Conservation (phyloP, 1,284 basidiomycete species). For the Sanghuangporus sanghuang region DNA sequence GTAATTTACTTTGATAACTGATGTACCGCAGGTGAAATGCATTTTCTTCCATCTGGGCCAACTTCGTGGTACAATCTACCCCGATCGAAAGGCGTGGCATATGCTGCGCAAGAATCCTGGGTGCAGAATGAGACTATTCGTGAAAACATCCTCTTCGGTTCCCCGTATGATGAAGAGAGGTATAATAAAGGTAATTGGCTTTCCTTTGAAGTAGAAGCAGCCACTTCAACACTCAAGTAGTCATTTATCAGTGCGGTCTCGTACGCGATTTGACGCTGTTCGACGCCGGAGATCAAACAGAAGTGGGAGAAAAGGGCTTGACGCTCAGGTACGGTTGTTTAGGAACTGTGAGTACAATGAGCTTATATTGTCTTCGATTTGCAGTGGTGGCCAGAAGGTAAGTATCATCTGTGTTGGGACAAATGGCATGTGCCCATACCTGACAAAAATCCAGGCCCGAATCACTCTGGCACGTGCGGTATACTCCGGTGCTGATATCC, state of each 20-base stretch:
- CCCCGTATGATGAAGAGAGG: slow-evolving; percentile 36
- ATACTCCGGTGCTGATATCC: slow-evolving; percentile 55
- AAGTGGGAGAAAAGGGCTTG: slow-evolving; percentile 63
- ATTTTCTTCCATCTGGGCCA: slow-evolving; percentile 45
- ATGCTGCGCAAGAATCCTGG: slow-evolving; percentile 78
- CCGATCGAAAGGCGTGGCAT: slow-evolving; percentile 61
- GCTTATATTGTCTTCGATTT: slow-evolving; percentile 3
- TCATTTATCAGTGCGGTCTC: slow-evolving; percentile 31
- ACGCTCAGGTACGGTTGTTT: slow-evolving; percentile 36
- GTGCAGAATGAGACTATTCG: slow-evolving; percentile 52
- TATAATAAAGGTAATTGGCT: slow-evolving; percentile 36
- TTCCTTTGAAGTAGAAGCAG: background rate
- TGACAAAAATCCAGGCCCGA: slow-evolving; percentile 39
- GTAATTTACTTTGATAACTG: slow-evolving; percentile 18
- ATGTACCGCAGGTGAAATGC: slow-evolving; percentile 49
- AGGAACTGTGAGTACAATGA: slow-evolving; percentile 6
- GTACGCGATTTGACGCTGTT: slow-evolving; percentile 36
- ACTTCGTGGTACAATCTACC: slow-evolving; percentile 65
- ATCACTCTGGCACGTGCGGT: slow-evolving; percentile 72
- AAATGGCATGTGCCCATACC: background rate
- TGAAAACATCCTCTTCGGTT: slow-evolving; percentile 42
- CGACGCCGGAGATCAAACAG: slow-evolving; percentile 56
- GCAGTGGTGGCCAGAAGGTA: slow-evolving; percentile 69
- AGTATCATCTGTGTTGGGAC: background rate
- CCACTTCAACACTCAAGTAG: slow-evolving; percentile 2